Evolutionary conservation across 331 rosid species (phyloP).

Genomic region (Ulmus americana): DNA sequence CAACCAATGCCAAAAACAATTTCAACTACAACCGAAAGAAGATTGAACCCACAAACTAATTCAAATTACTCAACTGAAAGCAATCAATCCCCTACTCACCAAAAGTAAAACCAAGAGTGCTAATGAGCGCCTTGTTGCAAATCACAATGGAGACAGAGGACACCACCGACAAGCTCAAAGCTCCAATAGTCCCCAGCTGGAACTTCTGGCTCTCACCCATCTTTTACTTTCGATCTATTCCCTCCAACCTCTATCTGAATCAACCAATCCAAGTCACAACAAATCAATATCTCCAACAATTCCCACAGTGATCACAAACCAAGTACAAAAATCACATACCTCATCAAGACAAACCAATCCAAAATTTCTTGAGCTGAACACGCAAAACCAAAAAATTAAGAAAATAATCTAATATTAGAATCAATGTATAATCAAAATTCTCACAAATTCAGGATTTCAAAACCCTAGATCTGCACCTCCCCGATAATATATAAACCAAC

Average conservation of each 20-base stretch:
- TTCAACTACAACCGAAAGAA: background rate
- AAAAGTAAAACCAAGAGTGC: conserved; percentile 51
- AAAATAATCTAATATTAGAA: background rate
- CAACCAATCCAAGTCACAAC: conserved; percentile 8
- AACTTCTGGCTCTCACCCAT: conserved; percentile 52
- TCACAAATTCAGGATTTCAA: background rate
- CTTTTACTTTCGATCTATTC: conserved; percentile 9
- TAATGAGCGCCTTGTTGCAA: conserved; percentile 60
- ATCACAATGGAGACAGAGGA: conserved; percentile 57
- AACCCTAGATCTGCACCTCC: conserved; percentile 25
- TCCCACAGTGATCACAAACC: background rate
- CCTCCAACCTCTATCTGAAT: conserved; percentile 16
- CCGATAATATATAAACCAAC: background rate
- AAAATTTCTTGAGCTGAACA: conserved; percentile 17
- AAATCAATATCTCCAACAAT: background rate
- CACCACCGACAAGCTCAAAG: conserved; percentile 58
- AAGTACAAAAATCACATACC: background rate
- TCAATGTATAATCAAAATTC: background rate
- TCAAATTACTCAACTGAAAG: background rate
- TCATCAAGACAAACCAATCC: conserved; percentile 12
- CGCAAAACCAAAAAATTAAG: background rate
- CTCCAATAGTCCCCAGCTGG: conserved; percentile 58
- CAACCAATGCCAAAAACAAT: background rate
- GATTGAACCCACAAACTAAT: conserved; percentile 5
- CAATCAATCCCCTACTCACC: conserved; percentile 33